A percentile compares a stretch with the other conserved stretches of the same genome.
Evolutionary conservation across 805 yeast species (phyloP).

Genomic region (Ogataea chonburiensis): DNA sequence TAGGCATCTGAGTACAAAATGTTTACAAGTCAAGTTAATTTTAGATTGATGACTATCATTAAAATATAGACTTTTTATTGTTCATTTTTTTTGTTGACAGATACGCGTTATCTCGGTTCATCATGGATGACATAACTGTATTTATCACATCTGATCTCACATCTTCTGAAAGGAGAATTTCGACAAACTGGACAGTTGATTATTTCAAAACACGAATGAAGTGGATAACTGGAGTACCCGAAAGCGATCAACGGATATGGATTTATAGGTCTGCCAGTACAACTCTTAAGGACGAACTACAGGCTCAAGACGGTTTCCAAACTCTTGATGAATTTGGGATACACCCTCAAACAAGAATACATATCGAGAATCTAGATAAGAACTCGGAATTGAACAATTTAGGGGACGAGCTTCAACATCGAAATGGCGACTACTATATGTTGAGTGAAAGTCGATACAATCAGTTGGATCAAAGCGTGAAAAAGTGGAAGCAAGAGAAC

Average conservation of each 20-base stretch:
- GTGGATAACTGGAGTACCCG: slow-evolving; percentile 71
- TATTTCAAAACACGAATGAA: slow-evolving; percentile 58
- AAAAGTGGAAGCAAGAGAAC: slow-evolving; percentile 72
- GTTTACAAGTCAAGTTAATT: not conserved
- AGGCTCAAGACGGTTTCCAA: slow-evolving; percentile 14
- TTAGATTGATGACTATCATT: too few species aligned
- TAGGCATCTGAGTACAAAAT: slow-evolving; percentile 31
- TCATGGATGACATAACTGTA: slow-evolving; percentile 28
- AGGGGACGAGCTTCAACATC: slow-evolving; percentile 22
- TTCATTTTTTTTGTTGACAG: too few species aligned
- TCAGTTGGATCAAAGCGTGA: slow-evolving; percentile 57
- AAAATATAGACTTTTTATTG: too few species aligned
- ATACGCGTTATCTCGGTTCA: too few species aligned
- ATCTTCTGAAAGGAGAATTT: slow-evolving; percentile 66
- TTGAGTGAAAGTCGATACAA: slow-evolving; percentile 64
- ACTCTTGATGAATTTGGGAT: slow-evolving; percentile 32
- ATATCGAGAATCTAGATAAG: slow-evolving; percentile 56
- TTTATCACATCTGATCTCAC: slow-evolving; percentile 64
- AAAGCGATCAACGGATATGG: slow-evolving; percentile 50
- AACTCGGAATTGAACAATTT: slow-evolving; percentile 43
- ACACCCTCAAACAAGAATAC: slow-evolving; percentile 46
- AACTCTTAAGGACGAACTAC: slow-evolving; percentile 35
- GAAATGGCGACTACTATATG: slow-evolving; percentile 34
- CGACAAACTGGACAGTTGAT: slow-evolving; percentile 57
- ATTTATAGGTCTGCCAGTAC: slow-evolving; percentile 43